Percentiles rank a stretch among this genome's conserved stretches.
Evolutionary conservation across 495 filamentous ascomycete species (phyloP).

Genomic region (Xylaria intraflava): DNA sequence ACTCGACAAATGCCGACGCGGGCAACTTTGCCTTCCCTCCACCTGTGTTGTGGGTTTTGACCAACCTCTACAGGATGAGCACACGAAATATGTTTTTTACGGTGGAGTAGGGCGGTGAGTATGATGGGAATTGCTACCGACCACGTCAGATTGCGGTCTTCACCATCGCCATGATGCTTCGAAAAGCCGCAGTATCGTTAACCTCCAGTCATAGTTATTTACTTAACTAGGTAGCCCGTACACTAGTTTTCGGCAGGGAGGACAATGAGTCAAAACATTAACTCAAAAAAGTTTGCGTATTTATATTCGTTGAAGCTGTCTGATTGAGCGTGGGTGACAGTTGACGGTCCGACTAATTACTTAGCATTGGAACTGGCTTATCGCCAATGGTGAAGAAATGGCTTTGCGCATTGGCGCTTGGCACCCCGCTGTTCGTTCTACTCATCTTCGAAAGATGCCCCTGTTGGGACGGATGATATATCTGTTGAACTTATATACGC

Average conservation of each 20-base stretch:
- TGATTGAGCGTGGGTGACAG: too few species aligned
- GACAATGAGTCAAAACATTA: too few species aligned
- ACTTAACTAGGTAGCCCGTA: background rate
- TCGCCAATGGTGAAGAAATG: too few species aligned
- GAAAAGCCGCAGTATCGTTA: background rate
- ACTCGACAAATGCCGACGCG: background rate
- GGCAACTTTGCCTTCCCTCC: background rate
- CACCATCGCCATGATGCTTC: background rate
- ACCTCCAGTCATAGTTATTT: background rate
- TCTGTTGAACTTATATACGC: too few species aligned
- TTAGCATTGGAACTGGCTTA: too few species aligned
- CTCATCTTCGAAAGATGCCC: too few species aligned
- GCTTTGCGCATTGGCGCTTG: too few species aligned
- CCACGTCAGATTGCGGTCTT: background rate
- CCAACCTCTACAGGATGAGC: background rate
- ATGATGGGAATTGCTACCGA: background rate
- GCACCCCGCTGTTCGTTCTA: too few species aligned
- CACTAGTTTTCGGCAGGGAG: background rate
- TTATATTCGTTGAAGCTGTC: too few species aligned
- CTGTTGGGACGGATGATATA: too few species aligned
- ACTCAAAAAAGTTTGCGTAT: too few species aligned
- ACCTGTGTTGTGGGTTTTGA: background rate
- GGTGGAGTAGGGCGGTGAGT: background rate
- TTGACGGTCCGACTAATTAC: too few species aligned
- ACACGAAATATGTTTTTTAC: constrained; percentile 1